Conservation (phyloP, 331 rosid species). For the Ulmus americana region DNA sequence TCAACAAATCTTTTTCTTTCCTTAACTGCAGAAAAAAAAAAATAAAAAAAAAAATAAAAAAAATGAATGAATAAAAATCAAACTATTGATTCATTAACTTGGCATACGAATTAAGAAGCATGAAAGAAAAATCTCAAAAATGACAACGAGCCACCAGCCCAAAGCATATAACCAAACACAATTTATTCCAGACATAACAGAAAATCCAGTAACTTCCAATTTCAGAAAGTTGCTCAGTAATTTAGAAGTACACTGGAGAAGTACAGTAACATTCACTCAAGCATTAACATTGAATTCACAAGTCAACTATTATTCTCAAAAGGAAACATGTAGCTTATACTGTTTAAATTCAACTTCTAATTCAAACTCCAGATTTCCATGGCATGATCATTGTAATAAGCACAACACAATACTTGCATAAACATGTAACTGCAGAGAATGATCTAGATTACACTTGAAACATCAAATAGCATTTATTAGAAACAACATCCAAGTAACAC, state of each 20-base stretch:
- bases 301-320: not conserved
- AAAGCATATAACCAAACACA: not conserved
- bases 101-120: not conserved
- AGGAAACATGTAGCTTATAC: not conserved
- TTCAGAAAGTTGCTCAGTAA: not conserved
- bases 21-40: constrained; percentile 47
- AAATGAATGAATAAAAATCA: constrained; percentile 5
- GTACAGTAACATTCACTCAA: not conserved
- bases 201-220: not conserved
- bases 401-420: not conserved
- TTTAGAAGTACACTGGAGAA: not conserved
- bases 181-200: not conserved
- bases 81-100: not conserved
- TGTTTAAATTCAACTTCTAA: not conserved
- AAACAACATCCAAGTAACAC: not conserved
- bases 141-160: not conserved
- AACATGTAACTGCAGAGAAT: not conserved
- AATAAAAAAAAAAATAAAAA: too few species aligned
- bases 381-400: not conserved
- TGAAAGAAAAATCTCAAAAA: not conserved
- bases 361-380: not conserved
- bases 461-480: not conserved
- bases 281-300: not conserved
- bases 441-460: not conserved
- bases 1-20: constrained; percentile 50